phyloP scores from a whole-genome alignment of 2,329 filamentous ascomycete species.

The Coniosporium tulheliwenetii region DNA sequence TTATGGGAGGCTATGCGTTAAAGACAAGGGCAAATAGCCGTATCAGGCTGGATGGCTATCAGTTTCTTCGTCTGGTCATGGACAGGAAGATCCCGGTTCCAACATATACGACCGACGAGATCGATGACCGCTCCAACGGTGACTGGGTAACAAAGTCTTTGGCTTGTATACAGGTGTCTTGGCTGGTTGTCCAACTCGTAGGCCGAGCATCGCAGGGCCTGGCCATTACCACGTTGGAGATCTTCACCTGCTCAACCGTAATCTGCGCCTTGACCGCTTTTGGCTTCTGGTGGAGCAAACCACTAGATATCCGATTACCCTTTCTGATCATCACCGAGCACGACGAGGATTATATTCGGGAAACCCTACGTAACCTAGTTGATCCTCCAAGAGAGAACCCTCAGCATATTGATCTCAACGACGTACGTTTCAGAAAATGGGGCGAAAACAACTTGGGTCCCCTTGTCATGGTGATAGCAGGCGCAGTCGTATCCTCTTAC shows the following conservation, averaged over 20 bases:
- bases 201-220: conserved; percentile 15
- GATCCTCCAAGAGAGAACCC: no score
- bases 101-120: conserved; percentile 12
- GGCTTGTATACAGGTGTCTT: conserved; percentile 15
- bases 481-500: neutral
- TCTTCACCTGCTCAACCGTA: conserved; percentile 20
- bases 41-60: conserved; percentile 16
- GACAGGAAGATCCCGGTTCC: conserved; percentile 12
- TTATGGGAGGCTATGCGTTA: neutral
- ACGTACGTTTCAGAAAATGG: neutral
- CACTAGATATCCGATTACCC: conserved; percentile 19
- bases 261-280: conserved; percentile 18
- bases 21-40: conserved; percentile 9
- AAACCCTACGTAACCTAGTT: no score
- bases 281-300: conserved; percentile 21
- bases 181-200: conserved; percentile 17
- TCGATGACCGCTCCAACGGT: conserved; percentile 18
- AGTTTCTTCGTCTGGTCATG: conserved; percentile 16
- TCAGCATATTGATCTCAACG: neutral
- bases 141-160: conserved; percentile 16
- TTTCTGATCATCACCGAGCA: conserved; percentile 13
- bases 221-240: conserved; percentile 19
- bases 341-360: conserved; percentile 1
- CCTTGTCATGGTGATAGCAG: neutral
- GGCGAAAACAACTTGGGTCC: neutral